Percentiles rank a stretch among this genome's conserved stretches.
phyloP scores from a whole-genome alignment of 2,329 filamentous ascomycete species.

The Sordariomycetes sp. region DNA sequence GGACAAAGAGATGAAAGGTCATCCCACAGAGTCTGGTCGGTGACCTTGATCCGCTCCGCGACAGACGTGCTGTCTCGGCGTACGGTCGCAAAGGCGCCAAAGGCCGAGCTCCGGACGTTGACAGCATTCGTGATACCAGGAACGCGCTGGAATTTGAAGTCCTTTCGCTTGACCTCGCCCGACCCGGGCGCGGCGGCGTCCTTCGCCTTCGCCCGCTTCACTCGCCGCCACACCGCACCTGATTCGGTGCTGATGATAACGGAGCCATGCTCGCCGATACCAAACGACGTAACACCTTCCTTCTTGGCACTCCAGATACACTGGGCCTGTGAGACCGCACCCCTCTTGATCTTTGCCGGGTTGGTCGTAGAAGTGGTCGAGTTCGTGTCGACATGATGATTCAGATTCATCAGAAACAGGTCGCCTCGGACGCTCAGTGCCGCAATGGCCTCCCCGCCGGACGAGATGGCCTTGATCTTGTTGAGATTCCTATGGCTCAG shows the following conservation, averaged over 20 bases:
- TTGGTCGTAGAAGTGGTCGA: conserved; percentile 73
- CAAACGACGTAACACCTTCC: conserved; percentile 75
- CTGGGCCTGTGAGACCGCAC: conserved; percentile 66
- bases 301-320: conserved; percentile 86
- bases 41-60: conserved; percentile 56
- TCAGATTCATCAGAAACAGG: conserved; percentile 75
- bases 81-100: conserved; percentile 81
- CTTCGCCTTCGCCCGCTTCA: conserved; percentile 74
- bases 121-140: conserved; percentile 78
- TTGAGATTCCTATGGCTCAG: conserved; percentile 43
- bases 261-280: conserved; percentile 83
- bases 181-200: conserved; percentile 38
- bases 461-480: conserved; percentile 60
- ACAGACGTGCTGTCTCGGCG: conserved; percentile 78
- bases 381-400: conserved; percentile 52
- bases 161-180: conserved; percentile 58
- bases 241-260: conserved; percentile 90
- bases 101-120: conserved; percentile 76
- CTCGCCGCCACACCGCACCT: conserved; percentile 84
- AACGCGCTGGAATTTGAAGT: conserved; percentile 91
- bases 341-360: conserved; percentile 70
- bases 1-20: conserved; percentile 62
- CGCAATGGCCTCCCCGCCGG: conserved; percentile 85
- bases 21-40: conserved; percentile 59
- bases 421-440: conserved; percentile 78